Conservation (phyloP, 1,139 yeast genomes). For the Lodderomyces beijingensis region DNA sequence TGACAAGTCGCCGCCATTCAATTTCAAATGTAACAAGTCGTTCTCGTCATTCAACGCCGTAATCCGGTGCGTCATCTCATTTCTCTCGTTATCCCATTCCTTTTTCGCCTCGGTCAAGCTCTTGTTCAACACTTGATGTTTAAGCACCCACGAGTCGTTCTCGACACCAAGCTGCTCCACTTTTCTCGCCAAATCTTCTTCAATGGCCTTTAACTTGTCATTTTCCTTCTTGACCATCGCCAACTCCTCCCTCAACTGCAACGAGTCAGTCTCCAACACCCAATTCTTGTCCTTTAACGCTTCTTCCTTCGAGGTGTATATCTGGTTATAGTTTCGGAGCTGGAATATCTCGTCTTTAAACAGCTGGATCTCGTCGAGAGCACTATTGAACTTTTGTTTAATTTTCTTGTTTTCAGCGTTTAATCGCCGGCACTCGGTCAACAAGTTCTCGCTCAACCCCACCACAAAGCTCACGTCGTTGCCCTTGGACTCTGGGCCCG, state of each 20-base stretch:
- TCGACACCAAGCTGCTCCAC: constrained; percentile 34
- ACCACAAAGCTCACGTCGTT: constrained; percentile 79
- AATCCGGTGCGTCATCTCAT: constrained; percentile 46
- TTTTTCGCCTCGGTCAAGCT: constrained; percentile 32
- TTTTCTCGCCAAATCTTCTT: constrained; percentile 31
- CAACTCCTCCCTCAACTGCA: constrained; percentile 47
- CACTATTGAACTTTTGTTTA: constrained; percentile 36
- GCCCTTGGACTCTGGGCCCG: constrained; percentile 46
- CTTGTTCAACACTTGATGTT: constrained; percentile 24
- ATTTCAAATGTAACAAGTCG: constrained; percentile 46
- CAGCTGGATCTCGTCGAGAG: constrained; percentile 37
- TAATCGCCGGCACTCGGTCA: constrained; percentile 73
- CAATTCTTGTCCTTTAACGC: constrained; percentile 67
- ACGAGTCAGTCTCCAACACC: constrained; percentile 65
- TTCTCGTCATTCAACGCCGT: constrained; percentile 63
- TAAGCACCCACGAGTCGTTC: constrained; percentile 29
- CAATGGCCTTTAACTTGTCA: constrained; percentile 26
- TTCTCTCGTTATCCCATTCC: constrained; percentile 36
- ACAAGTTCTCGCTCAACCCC: constrained; percentile 74
- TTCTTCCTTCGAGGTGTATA: constrained; percentile 31
- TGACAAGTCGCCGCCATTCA: constrained; percentile 13
- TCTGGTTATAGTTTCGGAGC: constrained; percentile 31
- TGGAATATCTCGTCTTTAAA: constrained; percentile 35
- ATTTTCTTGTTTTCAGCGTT: constrained; percentile 64
- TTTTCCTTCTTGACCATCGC: constrained; percentile 22